Conservation (phyloP, 129 eudicot genomes). For the Flaveria sonorensis region DNA sequence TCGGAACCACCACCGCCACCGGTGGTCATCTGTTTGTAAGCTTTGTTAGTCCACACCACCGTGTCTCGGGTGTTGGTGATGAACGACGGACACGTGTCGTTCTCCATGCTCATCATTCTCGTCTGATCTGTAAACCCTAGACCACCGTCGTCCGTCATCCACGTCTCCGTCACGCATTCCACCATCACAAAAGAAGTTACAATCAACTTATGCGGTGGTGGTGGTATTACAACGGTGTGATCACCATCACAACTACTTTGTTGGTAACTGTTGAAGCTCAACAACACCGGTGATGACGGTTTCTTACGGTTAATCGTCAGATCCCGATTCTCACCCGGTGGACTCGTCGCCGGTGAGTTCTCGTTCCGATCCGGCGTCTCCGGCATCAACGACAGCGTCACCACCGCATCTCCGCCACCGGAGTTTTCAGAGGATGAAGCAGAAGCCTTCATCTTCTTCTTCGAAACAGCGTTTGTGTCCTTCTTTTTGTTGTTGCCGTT, state of each 20-base stretch:
- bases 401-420: slow-evolving; percentile 36
- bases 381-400: slow-evolving; percentile 69
- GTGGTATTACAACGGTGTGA: background rate
- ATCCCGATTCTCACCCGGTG: slow-evolving; percentile 8
- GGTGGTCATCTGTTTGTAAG: slow-evolving; percentile 54
- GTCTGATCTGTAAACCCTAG: slow-evolving; percentile 43
- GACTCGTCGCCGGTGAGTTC: slow-evolving; percentile 17
- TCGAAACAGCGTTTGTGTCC: slow-evolving; percentile 12
- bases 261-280: slow-evolving; percentile 39
- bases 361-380: slow-evolving; percentile 73
- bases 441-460: slow-evolving; percentile 40
- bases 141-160: slow-evolving; percentile 36
- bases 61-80: slow-evolving; percentile 49
- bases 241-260: background rate
- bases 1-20: slow-evolving; percentile 26
- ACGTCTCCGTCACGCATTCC: slow-evolving; percentile 71
- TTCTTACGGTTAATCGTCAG: background rate
- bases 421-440: slow-evolving; percentile 17
- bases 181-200: slow-evolving; percentile 50
- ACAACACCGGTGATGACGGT: slow-evolving; percentile 37
- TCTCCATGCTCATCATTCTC: slow-evolving; percentile 53
- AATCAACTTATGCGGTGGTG: background rate
- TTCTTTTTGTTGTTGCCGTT: slow-evolving; percentile 14
- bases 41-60: slow-evolving; percentile 72
- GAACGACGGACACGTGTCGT: slow-evolving; percentile 83